phyloP scores from a whole-genome alignment of 306 rosid species.

The Cucurbita argyrosperma region DNA sequence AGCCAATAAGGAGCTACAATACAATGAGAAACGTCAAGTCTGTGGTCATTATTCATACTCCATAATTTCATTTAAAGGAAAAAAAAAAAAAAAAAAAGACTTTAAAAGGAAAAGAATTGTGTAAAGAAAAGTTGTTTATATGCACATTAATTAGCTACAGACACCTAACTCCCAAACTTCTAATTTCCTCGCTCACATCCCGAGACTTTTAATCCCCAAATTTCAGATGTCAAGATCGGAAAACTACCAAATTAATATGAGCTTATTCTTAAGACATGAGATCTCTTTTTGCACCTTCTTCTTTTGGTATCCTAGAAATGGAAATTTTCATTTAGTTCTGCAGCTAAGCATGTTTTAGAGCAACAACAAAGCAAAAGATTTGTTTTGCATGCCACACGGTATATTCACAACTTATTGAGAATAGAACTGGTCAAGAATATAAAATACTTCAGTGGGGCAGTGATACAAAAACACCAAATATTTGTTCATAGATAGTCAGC shows the following conservation, averaged over 20 bases:
- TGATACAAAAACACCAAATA: background rate
- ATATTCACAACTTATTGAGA: too few species aligned
- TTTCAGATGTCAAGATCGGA: background rate
- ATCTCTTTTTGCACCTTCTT: background rate
- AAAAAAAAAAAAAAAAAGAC: background rate
- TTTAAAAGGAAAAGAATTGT: background rate
- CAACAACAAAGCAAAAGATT: background rate
- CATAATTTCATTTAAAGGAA: background rate
- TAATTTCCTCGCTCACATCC: background rate
- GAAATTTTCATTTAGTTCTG: background rate
- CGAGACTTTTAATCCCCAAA: background rate
- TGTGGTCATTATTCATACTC: background rate
- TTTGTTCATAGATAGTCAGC: background rate
- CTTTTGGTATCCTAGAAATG: background rate
- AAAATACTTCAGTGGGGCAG: background rate
- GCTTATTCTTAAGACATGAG: background rate
- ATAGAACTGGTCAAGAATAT: too few species aligned
- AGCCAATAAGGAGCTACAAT: background rate
- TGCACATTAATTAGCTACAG: background rate
- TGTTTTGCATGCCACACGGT: background rate
- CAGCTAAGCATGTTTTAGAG: background rate
- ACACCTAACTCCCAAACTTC: background rate
- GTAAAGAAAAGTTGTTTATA: background rate
- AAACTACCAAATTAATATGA: background rate
- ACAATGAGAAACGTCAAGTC: background rate